Evolutionary conservation across 768 basidiomycete species (phyloP).

Genomic region (Hericium coralloides): DNA sequence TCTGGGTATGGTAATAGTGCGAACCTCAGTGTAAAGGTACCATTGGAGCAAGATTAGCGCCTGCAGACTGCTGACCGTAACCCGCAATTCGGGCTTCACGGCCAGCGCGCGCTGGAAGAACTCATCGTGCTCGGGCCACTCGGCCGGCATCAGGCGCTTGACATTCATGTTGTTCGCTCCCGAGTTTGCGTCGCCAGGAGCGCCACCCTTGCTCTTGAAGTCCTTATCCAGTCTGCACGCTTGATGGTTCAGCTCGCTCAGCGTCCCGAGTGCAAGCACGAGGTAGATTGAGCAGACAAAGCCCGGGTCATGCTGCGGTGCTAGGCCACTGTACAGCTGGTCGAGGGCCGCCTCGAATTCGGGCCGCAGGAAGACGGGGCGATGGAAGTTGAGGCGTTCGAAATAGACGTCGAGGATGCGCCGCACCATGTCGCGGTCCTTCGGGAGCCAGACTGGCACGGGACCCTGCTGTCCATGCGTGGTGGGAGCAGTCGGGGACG

Average conservation of each 20-base stretch:
- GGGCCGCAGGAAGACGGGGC: conserved; percentile 63
- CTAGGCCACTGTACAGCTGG: conserved; percentile 53
- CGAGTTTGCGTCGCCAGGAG: conserved; percentile 17
- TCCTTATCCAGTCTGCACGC: conserved; percentile 44
- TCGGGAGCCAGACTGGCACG: conserved; percentile 63
- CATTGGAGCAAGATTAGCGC: conserved; percentile 79
- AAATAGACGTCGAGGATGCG: conserved; percentile 68
- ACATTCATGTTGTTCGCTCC: conserved; percentile 21
- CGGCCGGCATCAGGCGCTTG: conserved; percentile 53
- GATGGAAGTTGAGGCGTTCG: conserved; percentile 64
- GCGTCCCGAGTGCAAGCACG: conserved; percentile 69
- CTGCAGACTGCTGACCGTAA: conserved; percentile 76
- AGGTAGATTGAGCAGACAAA: conserved; percentile 73
- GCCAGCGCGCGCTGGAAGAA: conserved; percentile 74
- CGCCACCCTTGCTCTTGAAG: conserved; percentile 27
- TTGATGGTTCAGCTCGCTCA: conserved; percentile 74
- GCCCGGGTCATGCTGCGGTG: conserved; percentile 59
- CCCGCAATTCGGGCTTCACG: conserved; percentile 75
- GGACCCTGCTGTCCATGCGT: conserved; percentile 23
- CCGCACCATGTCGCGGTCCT: conserved; percentile 58
- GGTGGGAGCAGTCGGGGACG: conserved; percentile 3
- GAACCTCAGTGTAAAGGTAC: conserved; percentile 84
- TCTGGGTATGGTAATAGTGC: conserved; percentile 11
- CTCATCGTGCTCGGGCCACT: conserved; percentile 78
- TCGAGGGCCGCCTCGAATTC: conserved; percentile 60